Conservation (phyloP, 306 rosid species). For the Sicyos edulis region DNA sequence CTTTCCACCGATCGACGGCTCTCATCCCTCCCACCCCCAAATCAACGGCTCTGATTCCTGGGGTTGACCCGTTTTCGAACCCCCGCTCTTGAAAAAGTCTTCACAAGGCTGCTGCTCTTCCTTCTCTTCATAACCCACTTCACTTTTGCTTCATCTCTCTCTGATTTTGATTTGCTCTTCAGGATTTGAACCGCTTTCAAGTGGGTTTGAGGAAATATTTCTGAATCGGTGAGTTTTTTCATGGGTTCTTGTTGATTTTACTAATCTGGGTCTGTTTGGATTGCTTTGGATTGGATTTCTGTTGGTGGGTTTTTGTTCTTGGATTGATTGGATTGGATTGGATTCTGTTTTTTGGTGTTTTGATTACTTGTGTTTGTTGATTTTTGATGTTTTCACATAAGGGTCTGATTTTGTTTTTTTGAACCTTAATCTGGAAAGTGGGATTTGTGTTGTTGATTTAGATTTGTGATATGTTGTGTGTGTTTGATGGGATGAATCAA, state of each 20-base stretch:
- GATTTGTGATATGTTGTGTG: neutral
- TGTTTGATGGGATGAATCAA: neutral
- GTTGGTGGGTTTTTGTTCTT: neutral
- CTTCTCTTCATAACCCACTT: slow-evolving; percentile 19
- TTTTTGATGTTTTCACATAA: neutral
- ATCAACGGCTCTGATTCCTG: slow-evolving; percentile 13
- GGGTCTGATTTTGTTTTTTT: neutral
- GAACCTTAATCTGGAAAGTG: neutral
- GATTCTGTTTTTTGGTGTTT: neutral
- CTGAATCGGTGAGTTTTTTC: neutral
- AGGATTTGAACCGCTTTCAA: slow-evolving; percentile 17
- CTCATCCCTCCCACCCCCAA: neutral
- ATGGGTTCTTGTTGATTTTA: neutral
- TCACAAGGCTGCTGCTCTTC: slow-evolving; percentile 27
- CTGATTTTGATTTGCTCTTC: slow-evolving; percentile 9
- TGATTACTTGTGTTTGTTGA: neutral
- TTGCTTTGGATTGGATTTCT: neutral
- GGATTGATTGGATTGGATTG: neutral
- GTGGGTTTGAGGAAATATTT: neutral
- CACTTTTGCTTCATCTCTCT: slow-evolving; percentile 10
- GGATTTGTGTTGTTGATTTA: slow-evolving; percentile 4
- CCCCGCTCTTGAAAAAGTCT: slow-evolving; percentile 10
- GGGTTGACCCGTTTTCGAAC: slow-evolving; percentile 1
- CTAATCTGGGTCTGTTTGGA: neutral
- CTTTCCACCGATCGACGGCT: slow-evolving; percentile 8